Evolutionary conservation across 1,139 yeast genomes (phyloP).

Genomic region (Scheffersomyces segobiensis): DNA sequence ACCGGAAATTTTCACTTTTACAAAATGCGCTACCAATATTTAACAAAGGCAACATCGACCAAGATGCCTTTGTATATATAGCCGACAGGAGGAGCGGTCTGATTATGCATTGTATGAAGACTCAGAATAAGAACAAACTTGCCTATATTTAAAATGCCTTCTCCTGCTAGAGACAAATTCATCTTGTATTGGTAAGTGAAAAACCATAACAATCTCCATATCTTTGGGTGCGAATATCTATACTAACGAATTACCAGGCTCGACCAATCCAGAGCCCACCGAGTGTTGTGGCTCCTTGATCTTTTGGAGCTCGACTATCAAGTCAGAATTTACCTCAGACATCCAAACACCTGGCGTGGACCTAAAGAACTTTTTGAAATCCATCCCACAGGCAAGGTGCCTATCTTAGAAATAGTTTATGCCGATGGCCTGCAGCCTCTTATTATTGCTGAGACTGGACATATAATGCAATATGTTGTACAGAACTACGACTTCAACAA

Average conservation of each 20-base stretch:
- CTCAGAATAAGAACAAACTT: background rate
- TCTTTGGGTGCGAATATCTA: background rate
- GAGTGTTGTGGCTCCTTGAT: constrained; percentile 58
- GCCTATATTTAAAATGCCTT: background rate
- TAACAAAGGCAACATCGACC: background rate
- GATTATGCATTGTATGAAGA: background rate
- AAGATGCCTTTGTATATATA: background rate
- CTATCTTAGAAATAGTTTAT: constrained; percentile 49
- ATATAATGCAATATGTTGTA: constrained; percentile 45
- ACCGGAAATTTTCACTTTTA: background rate
- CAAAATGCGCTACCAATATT: background rate
- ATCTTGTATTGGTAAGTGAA: constrained; percentile 31
- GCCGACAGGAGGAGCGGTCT: background rate
- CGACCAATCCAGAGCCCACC: constrained; percentile 53
- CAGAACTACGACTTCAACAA: constrained; percentile 39
- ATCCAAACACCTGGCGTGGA: constrained; percentile 43
- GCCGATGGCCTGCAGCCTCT: constrained; percentile 41
- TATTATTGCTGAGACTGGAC: constrained; percentile 49
- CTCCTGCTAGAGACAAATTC: constrained; percentile 21
- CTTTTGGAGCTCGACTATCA: constrained; percentile 53
- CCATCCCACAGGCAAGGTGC: constrained; percentile 60
- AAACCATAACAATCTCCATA: background rate
- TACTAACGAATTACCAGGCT: constrained; percentile 30
- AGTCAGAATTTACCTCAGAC: constrained; percentile 49
- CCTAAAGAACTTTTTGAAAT: constrained; percentile 48